phyloP scores from a whole-genome alignment of 2,329 filamentous ascomycete species.

The Fusarium gaditjirri region DNA sequence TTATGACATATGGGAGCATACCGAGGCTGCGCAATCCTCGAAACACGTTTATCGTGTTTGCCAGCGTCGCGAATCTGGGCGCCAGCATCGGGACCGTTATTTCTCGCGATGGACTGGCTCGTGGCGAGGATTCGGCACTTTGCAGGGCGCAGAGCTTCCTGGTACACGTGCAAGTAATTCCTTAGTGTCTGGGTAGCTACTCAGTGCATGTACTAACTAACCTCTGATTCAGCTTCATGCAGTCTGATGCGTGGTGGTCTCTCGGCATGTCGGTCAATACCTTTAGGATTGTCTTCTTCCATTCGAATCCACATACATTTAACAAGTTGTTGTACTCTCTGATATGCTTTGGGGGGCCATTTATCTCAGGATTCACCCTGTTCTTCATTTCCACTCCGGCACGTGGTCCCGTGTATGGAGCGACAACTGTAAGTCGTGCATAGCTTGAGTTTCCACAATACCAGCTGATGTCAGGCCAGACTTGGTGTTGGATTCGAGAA shows the following conservation, averaged over 20 bases:
- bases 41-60: not conserved
- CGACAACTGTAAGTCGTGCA: not conserved
- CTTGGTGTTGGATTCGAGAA: not conserved
- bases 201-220: not conserved
- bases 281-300: not conserved
- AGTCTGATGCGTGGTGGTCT: slow-evolving; percentile 4
- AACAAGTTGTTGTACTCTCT: not conserved
- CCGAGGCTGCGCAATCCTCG: not conserved
- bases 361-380: not conserved
- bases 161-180: not conserved
- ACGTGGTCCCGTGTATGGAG: not conserved
- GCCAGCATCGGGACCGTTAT: not conserved
- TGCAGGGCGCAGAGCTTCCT: not conserved
- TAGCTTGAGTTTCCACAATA: accelerated
- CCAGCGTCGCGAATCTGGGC: not conserved
- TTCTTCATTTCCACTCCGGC: not conserved
- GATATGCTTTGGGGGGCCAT: not conserved
- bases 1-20: not conserved
- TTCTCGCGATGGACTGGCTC: not conserved
- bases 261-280: not conserved
- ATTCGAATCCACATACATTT: not conserved
- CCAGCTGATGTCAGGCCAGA: not conserved
- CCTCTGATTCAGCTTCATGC: not conserved
- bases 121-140: not conserved
- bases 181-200: no score